phyloP scores from a whole-genome alignment of 2,329 filamentous ascomycete genomes.

The Pseudogymnoascus sp. region DNA sequence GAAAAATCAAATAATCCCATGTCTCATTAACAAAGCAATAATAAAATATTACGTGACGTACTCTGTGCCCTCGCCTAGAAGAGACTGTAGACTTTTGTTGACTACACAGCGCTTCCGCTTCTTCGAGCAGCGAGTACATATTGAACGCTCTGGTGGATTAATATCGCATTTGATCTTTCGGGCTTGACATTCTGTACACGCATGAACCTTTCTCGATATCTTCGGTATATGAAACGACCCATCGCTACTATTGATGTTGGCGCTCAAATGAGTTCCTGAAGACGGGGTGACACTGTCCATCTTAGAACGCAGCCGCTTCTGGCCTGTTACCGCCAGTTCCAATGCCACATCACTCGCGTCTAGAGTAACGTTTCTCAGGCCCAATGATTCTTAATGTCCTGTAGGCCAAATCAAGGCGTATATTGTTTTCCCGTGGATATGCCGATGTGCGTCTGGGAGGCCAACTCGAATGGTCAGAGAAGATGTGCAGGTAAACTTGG shows the following conservation, averaged over 20 bases:
- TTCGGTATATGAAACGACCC: slow-evolving; percentile 16
- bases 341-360: background rate
- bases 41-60: slow-evolving; percentile 27
- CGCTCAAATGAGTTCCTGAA: background rate
- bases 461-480: background rate
- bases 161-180: slow-evolving; percentile 45
- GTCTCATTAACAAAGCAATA: background rate
- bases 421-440: background rate
- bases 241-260: background rate
- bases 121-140: slow-evolving; percentile 41
- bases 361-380: background rate
- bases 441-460: background rate
- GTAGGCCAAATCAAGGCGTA: background rate
- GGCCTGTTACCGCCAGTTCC: background rate
- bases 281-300: background rate
- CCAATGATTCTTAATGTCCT: background rate
- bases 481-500: background rate
- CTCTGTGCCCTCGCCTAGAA: slow-evolving; percentile 45
- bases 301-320: background rate
- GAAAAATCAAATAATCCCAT: background rate
- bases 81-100: slow-evolving; percentile 47
- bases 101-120: slow-evolving; percentile 44
- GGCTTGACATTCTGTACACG: slow-evolving; percentile 39
- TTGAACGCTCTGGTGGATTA: slow-evolving; percentile 30
- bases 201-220: slow-evolving; percentile 24